Percentiles rank a stretch among this genome's conserved stretches.
Conservation (phyloP, 192 early-diverging fungal species). For the Powellomyces hirtus region DNA sequence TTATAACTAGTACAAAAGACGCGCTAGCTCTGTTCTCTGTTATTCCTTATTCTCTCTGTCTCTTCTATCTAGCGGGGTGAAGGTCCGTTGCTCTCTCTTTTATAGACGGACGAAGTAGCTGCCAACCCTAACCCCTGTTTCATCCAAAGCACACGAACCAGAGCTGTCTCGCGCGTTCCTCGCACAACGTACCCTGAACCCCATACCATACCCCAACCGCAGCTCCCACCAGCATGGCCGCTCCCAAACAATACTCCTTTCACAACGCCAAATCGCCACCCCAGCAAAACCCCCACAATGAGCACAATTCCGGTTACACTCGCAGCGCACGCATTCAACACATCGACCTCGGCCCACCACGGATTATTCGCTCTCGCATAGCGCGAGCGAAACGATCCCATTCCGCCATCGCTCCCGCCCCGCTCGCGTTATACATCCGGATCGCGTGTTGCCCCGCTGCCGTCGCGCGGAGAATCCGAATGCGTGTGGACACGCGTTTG, state of each 20-base stretch:
- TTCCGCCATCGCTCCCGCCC: not conserved
- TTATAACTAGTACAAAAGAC: too few species aligned
- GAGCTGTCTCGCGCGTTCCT: conserved; percentile 7
- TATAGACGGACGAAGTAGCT: too few species aligned
- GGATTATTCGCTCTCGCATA: conserved; percentile 28
- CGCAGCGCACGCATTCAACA: not conserved
- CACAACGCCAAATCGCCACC: not conserved
- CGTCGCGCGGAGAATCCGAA: conserved; percentile 21
- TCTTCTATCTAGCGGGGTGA: too few species aligned
- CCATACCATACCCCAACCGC: not conserved
- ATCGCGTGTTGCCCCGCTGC: conserved; percentile 40
- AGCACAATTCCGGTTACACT: not conserved
- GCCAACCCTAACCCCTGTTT: too few species aligned
- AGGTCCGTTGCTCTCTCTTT: too few species aligned
- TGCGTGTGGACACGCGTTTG: not conserved
- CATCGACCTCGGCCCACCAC: conserved; percentile 35
- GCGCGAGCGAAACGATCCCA: not conserved
- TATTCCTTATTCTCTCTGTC: too few species aligned
- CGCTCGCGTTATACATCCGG: conserved; percentile 39
- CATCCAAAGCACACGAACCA: conserved; percentile 23
- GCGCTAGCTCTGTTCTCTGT: too few species aligned
- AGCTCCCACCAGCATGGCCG: not conserved
- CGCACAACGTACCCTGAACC: conserved; percentile 1
- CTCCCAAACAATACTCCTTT: not conserved
- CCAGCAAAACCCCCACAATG: not conserved